Evolutionary conservation across 768 basidiomycete genomes (phyloP).

Genomic region (Lactifluus volemus): DNA sequence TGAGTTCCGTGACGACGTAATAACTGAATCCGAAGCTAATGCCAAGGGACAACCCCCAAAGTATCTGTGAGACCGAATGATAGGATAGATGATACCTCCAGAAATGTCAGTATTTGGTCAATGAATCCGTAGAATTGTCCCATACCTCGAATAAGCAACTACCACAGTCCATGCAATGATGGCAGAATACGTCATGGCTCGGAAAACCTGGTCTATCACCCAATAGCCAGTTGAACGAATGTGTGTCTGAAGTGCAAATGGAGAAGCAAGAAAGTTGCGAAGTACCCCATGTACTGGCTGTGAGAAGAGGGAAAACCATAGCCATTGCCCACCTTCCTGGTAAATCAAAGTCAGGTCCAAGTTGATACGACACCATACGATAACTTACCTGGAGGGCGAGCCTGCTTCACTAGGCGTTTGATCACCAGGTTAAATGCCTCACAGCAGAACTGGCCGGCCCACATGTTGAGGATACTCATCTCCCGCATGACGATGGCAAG

Average conservation of each 20-base stretch:
- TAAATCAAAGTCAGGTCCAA: background rate
- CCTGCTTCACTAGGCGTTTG: conserved; percentile 59
- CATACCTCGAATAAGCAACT: conserved; percentile 76
- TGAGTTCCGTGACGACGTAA: conserved; percentile 49
- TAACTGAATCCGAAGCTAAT: conserved; percentile 40
- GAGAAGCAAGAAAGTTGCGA: conserved; percentile 64
- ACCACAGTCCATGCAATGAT: conserved; percentile 47
- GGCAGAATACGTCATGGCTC: conserved; percentile 37
- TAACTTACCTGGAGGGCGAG: conserved; percentile 53
- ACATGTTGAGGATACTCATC: conserved; percentile 73
- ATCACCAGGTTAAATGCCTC: conserved; percentile 63
- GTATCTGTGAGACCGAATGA: conserved; percentile 61
- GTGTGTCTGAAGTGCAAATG: conserved; percentile 66
- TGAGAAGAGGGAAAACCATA: conserved; percentile 88
- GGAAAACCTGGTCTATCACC: conserved; percentile 45
- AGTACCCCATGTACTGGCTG: conserved; percentile 88
- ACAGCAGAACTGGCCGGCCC: conserved; percentile 67
- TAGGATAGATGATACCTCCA: conserved; percentile 62
- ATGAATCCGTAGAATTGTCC: background rate
- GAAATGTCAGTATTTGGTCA: background rate
- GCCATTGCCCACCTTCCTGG: conserved; percentile 55
- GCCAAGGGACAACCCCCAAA: conserved; percentile 70
- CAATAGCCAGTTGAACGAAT: conserved; percentile 45
- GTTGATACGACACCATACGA: background rate
- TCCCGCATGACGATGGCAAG: conserved; percentile 71